phyloP scores from a whole-genome alignment of 2,329 filamentous ascomycete species.

The Diplodia scrobiculata region DNA sequence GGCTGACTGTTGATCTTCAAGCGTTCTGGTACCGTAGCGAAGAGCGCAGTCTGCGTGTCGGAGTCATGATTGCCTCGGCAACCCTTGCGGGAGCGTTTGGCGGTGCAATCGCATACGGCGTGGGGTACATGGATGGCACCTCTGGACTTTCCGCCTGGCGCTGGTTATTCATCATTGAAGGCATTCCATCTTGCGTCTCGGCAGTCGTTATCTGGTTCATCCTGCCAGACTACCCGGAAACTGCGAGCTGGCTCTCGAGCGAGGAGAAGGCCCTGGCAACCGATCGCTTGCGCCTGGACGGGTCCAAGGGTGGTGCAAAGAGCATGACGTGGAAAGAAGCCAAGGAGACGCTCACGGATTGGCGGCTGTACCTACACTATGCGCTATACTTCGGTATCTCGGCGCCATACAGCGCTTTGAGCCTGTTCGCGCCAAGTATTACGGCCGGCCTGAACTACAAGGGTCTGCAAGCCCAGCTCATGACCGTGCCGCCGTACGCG shows the following conservation, averaged over 20 bases:
- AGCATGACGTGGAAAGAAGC: slow-evolving; percentile 55
- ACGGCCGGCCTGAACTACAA: slow-evolving; percentile 59
- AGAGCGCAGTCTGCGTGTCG: slow-evolving; percentile 62
- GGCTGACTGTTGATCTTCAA: slow-evolving; percentile 4
- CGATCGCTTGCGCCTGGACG: slow-evolving; percentile 49
- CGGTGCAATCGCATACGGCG: slow-evolving; percentile 58
- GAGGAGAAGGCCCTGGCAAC: slow-evolving; percentile 50
- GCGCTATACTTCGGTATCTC: slow-evolving; percentile 38
- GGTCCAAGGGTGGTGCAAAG: slow-evolving; percentile 45
- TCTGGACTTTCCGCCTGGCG: slow-evolving; percentile 42
- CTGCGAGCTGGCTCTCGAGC: slow-evolving; percentile 49
- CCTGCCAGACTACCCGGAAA: slow-evolving; percentile 55
- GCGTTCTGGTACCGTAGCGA: slow-evolving; percentile 59
- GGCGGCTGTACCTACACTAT: slow-evolving; percentile 57
- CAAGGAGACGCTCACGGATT: slow-evolving; percentile 53
- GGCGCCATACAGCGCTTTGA: slow-evolving; percentile 46
- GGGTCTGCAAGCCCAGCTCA: slow-evolving; percentile 63
- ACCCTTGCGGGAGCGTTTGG: slow-evolving; percentile 59
- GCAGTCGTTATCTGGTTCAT: slow-evolving; percentile 50
- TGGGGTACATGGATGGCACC: slow-evolving; percentile 47
- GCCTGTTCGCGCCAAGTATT: slow-evolving; percentile 65
- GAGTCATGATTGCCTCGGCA: slow-evolving; percentile 57
- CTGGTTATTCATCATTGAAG: slow-evolving; percentile 51
- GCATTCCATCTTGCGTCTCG: slow-evolving; percentile 44
- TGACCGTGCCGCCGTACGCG: slow-evolving; percentile 68